Conservation (phyloP, 2,329 filamentous ascomycete species). For the Botryotinia globosa region DNA sequence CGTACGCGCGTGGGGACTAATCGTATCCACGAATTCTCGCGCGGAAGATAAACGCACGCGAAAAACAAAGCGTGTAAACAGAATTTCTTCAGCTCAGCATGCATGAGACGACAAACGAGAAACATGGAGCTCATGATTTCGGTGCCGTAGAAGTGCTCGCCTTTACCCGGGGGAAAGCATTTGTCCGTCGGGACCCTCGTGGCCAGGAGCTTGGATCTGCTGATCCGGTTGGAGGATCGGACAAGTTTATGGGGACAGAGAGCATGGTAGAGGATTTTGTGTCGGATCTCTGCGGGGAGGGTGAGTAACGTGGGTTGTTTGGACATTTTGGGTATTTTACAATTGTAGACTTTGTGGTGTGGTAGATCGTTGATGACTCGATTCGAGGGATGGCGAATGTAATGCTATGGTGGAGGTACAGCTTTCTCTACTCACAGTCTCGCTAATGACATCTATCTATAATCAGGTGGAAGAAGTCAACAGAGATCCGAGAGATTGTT, state of each 20-base stretch:
- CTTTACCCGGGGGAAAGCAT: not conserved
- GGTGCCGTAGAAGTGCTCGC: not conserved
- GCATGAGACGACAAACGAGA: not conserved
- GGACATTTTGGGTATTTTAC: not conserved
- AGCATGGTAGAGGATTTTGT: constrained; percentile 27
- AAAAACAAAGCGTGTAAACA: not conserved
- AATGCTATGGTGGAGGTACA: not conserved
- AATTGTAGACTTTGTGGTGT: not conserved
- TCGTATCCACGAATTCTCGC: not conserved
- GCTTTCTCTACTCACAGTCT: not conserved
- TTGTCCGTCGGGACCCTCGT: not conserved
- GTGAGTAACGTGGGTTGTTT: not conserved
- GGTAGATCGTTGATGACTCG: not conserved
- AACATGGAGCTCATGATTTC: not conserved
- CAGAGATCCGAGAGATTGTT: not conserved
- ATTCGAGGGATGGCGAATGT: not conserved
- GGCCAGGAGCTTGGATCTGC: not conserved
- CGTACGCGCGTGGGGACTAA: not conserved
- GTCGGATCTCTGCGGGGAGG: constrained; percentile 28
- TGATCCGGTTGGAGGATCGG: not conserved
- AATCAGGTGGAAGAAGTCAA: not conserved
- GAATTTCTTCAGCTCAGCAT: not conserved
- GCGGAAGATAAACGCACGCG: not conserved
- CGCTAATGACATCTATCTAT: not conserved
- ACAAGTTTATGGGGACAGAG: not conserved